Conservation (phyloP, 129 eudicot species). For the Flaveria linearis region DNA sequence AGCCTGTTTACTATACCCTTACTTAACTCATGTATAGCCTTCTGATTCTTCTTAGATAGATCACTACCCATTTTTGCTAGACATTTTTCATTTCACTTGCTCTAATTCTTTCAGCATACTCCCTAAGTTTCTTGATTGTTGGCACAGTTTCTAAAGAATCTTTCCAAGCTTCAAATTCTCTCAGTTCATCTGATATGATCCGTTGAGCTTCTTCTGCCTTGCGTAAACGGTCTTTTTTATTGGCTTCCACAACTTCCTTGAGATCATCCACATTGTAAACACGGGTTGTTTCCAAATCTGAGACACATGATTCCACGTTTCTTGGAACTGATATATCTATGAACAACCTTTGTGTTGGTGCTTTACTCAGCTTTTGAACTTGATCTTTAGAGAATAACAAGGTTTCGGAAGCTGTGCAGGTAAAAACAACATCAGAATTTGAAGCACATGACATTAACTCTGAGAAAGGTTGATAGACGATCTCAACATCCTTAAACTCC, state of each 20-base stretch:
- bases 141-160: constrained; percentile 92
- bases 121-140: constrained; percentile 80
- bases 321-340: constrained; percentile 83
- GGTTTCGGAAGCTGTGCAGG: constrained; percentile 68
- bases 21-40: constrained; percentile 73
- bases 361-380: constrained; percentile 37
- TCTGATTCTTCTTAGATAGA: constrained; percentile 53
- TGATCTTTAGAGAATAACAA: constrained; percentile 60
- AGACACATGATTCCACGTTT: constrained; percentile 67
- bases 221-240: constrained; percentile 70
- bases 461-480: constrained; percentile 54
- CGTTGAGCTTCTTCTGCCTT: constrained; percentile 79
- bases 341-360: constrained; percentile 52
- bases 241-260: constrained; percentile 72
- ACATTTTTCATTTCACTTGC: constrained; percentile 74
- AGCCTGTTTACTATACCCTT: constrained; percentile 74
- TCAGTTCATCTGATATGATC: constrained; percentile 68
- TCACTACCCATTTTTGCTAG: constrained; percentile 65
- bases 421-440: constrained; percentile 68
- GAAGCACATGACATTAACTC: constrained; percentile 53
- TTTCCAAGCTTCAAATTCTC: constrained; percentile 78
- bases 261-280: constrained; percentile 89
- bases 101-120: constrained; percentile 73
- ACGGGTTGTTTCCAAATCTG: constrained; percentile 45
- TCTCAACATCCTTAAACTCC: constrained; percentile 62